These are phyloP conservation scores for Fusarium globosum DNA, from an alignment of 2,329 filamentous ascomycete genomes.

Conservation along the genomic window DNA sequence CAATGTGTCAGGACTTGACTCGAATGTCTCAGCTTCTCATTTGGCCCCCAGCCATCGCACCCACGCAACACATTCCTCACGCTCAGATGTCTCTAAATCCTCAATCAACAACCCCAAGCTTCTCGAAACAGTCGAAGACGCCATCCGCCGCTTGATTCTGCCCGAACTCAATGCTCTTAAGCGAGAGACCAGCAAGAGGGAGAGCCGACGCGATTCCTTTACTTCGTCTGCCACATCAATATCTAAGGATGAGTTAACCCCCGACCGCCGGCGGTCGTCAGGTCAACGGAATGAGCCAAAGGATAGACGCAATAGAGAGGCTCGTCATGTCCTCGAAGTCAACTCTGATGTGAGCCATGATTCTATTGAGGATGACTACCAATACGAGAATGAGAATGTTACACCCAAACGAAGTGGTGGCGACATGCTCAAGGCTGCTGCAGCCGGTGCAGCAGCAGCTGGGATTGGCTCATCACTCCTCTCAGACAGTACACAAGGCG, in stretches of 20 bases:
- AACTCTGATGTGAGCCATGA: slow-evolving; percentile 61
- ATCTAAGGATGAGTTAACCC: slow-evolving; percentile 67
- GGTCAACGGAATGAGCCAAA: slow-evolving; percentile 62
- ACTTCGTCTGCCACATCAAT: slow-evolving; percentile 66
- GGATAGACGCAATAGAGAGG: slow-evolving; percentile 63
- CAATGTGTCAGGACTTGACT: slow-evolving; percentile 63
- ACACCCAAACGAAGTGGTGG: slow-evolving; percentile 59
- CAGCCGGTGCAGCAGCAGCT: slow-evolving; percentile 58
- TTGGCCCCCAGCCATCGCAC: slow-evolving; percentile 66
- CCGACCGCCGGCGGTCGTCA: slow-evolving; percentile 71
- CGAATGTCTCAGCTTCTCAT: slow-evolving; percentile 65
- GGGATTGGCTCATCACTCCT: slow-evolving; percentile 50
- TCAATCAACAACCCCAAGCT: slow-evolving; percentile 94
- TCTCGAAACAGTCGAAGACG: slow-evolving; percentile 91
- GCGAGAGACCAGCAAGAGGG: slow-evolving; percentile 84
- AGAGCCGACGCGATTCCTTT: slow-evolving; percentile 74
- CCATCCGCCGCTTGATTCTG: slow-evolving; percentile 87
- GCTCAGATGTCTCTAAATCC: slow-evolving; percentile 67
- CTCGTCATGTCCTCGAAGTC: slow-evolving; percentile 65
- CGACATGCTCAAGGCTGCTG: slow-evolving; percentile 58
- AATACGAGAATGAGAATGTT: slow-evolving; percentile 53
- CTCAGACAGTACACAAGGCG: slow-evolving; percentile 57
- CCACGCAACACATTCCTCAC: slow-evolving; percentile 64
- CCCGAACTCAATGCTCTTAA: slow-evolving; percentile 93
- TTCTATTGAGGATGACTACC: slow-evolving; percentile 55